Evolutionary conservation across 2,329 filamentous ascomycete genomes (phyloP), one percentile per base, ranked within the genome.

Genomic region (Colletotrichum acutatum): DNA sequence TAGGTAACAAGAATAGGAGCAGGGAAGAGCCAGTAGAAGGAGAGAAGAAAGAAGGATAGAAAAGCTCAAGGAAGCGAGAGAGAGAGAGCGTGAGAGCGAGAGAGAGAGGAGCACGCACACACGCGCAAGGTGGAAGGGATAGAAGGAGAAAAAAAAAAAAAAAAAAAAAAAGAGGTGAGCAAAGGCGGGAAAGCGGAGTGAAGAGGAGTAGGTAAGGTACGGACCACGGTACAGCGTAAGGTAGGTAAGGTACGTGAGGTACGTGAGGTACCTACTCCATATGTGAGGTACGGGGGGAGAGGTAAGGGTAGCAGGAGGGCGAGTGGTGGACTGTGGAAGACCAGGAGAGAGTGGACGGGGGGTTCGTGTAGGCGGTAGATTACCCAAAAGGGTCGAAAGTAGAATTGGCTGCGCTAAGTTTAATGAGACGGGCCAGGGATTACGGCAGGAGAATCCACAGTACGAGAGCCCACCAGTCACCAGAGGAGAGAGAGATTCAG

Each of bases 341-440:
- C 57, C 64, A 74, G 59, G 66, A 68, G 75, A 72, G 42, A n/a
- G 68, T 77, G 78, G 78, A 73, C 75, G 68, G 77, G 76, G 71
- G 76, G 75, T 76, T 73, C 69, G 69, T 72, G 64, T 69, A 69
- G 73, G 70, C 54, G 80, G 80, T 77, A 81, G 79, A 83, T 83
- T 83, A 78, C 80, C 78, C 77, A 78, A 81, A 80, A 77, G 76
- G 77, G 80, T 66, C 76, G 74, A 75, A 78, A 77, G 78, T 80
- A 76, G 78, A 79, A 80, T 77, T 79, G 81, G 80, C 76, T 78
- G 80, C 82, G 82, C 82, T 84, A 84, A 81, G 80, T 83, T 83
- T 81, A 81, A 83, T 83, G 81, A 84, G 80, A 76, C 73, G 75
- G 74, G 77, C 77, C 77, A 78, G 76, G 75, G 77, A 78, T 77